Conservation (phyloP, 2,329 filamentous ascomycete species). For the Phaeosphaeriaceae sp. region DNA sequence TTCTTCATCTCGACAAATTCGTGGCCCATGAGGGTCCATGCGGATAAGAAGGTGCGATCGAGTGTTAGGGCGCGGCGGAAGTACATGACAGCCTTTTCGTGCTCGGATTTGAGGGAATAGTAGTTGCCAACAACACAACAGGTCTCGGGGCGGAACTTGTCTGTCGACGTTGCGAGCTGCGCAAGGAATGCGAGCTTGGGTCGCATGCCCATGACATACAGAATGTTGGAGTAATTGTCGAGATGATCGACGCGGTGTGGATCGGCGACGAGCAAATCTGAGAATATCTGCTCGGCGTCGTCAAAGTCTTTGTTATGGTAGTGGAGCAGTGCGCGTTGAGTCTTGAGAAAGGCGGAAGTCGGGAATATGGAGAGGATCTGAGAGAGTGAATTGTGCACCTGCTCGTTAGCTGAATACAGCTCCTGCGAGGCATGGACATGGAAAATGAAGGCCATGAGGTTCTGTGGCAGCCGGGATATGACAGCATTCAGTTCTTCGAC, state of each 20-base stretch:
- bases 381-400: slow-evolving; percentile 75
- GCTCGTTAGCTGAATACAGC: slow-evolving; percentile 83
- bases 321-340: slow-evolving; percentile 83
- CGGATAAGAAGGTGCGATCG: slow-evolving; percentile 88
- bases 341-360: slow-evolving; percentile 85
- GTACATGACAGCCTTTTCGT: slow-evolving; percentile 98
- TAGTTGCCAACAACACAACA: slow-evolving; percentile 98
- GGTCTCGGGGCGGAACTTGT: slow-evolving; percentile 96
- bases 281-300: slow-evolving; percentile 67
- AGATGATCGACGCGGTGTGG: slow-evolving; percentile 82
- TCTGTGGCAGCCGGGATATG: slow-evolving; percentile 77
- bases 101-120: slow-evolving; percentile 90
- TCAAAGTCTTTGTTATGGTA: slow-evolving; percentile 88
- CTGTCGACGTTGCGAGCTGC: slow-evolving; percentile 86
- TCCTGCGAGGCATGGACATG: slow-evolving; percentile 90
- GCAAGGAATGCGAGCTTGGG: slow-evolving; percentile 93
- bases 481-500: slow-evolving; percentile 83
- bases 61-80: slow-evolving; percentile 91
- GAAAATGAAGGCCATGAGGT: slow-evolving; percentile 94
- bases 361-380: slow-evolving; percentile 87
- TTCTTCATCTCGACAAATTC: slow-evolving; percentile 99
- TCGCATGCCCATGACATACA: slow-evolving; percentile 88
- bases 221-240: slow-evolving; percentile 96
- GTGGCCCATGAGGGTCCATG: slow-evolving; percentile 98
- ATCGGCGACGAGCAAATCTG: slow-evolving; percentile 72